Evolutionary conservation across 2,329 filamentous ascomycete genomes (phyloP).

Genomic region (Colletotrichum plurivorum): DNA sequence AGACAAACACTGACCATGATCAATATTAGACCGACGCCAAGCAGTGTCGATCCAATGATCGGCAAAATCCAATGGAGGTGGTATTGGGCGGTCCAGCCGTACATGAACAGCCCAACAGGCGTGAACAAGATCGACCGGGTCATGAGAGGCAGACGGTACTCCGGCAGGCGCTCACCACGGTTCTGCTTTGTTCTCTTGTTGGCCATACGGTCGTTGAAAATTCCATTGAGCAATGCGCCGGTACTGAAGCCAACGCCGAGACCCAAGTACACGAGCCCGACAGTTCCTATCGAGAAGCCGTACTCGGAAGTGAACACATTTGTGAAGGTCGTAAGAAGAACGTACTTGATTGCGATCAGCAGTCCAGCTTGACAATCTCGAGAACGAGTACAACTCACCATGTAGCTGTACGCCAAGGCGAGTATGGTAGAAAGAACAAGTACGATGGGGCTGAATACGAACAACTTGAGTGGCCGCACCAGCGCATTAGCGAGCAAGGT

Average conservation of each 20-base stretch:
- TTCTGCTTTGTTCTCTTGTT: neutral
- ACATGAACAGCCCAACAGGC: neutral
- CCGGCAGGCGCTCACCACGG: neutral
- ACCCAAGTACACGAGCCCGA: neutral
- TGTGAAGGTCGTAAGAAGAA: neutral
- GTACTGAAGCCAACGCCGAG: slow-evolving; percentile 6
- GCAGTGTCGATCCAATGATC: neutral
- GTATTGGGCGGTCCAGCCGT: neutral
- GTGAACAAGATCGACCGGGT: neutral
- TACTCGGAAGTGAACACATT: neutral
- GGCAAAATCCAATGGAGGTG: neutral
- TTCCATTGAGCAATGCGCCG: slow-evolving; percentile 5
- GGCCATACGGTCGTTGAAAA: slow-evolving; percentile 11
- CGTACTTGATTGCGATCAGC: neutral
- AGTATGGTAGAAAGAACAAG: neutral
- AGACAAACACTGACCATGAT: neutral
- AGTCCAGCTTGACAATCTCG: neutral
- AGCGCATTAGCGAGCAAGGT: neutral
- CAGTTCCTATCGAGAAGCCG: neutral
- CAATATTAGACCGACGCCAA: neutral
- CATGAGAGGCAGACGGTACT: neutral
- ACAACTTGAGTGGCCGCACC: neutral
- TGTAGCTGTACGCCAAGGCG: neutral
- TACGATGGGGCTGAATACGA: neutral
- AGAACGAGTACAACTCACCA: neutral